Base-by-base conservation (phyloP, 345 rosid genomes). In the Rubroshorea leprosula region DNA sequence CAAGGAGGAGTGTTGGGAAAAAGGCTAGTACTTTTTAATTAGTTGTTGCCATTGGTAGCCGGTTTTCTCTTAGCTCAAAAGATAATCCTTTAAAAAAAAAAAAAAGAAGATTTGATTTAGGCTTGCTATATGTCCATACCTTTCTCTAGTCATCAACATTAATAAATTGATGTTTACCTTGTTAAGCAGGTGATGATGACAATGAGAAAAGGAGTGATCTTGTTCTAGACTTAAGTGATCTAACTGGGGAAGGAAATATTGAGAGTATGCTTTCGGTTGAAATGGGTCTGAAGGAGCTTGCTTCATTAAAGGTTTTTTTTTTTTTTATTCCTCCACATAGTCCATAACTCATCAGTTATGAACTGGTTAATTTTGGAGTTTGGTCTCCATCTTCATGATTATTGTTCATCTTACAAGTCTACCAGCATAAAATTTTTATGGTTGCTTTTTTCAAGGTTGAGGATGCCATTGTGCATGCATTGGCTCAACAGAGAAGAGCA, bases 231-330 rank as follows among this genome's bases (percentile, higher is more conserved):
- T 69, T 81, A 67, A 94, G 78, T 77, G 99, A 90, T 75, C 75
- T 94, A 56, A 90, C 84, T 15, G 96, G 97, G 66, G 99, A 94
- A 67, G 96, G 97, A 72, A 90, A 94, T 68, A 94, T 94, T 54
- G 97, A 94, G 63, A 94, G 90, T 65, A 90, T 94, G 95, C 96
- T 94, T 58, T 87, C 97, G 4, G 96, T 93, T 70, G 99, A 93
- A 85, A 90, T 90, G 97, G 99, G 96, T 65, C 63, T 94, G 78
- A 84, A 79, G 76, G 97, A 94, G 76, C 83, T 94, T 63, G 85
- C 85, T 49, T 87, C 96, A 53, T 60, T 84, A 19, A 94, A 94
- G 97, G 97, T 90, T 64, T 67, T 49, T 26, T 49, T 90, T 64
- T 67, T 49, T 14, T 47, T 15, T 26, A 39, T 18, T 51, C 45